Conservation (phyloP, 192 early-diverging fungal species). For the Coemansia sp. region DNA sequence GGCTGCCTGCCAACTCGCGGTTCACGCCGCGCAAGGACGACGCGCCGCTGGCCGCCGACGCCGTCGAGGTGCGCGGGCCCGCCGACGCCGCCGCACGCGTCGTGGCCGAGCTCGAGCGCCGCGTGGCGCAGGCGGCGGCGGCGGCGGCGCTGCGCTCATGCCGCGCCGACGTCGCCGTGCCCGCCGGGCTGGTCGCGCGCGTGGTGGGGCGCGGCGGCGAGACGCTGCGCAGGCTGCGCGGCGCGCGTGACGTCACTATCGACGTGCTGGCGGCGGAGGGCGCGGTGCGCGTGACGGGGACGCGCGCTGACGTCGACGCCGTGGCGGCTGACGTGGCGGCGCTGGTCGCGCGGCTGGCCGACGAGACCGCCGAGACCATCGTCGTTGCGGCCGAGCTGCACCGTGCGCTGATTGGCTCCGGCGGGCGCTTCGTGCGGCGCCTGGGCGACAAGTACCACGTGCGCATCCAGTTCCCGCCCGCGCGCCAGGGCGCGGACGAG, state of each 20-base stretch:
- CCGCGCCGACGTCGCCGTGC: conserved; percentile 71
- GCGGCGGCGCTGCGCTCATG: conserved; percentile 73
- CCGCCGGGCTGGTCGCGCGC: conserved; percentile 66
- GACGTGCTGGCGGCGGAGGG: conserved; percentile 51
- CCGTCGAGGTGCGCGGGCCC: conserved; percentile 81
- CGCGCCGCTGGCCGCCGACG: conserved; percentile 60
- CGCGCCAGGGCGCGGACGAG: conserved; percentile 55
- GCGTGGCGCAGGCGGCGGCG: conserved; percentile 73
- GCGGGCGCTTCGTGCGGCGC: conserved; percentile 71
- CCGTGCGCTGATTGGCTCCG: conserved; percentile 70
- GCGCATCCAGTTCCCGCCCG: conserved; percentile 67
- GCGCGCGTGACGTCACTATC: conserved; percentile 74
- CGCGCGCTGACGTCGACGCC: conserved; percentile 72
- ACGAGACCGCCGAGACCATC: conserved; percentile 63
- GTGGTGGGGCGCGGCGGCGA: conserved; percentile 93
- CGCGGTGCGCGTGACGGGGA: conserved; percentile 75
- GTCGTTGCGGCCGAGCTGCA: conserved; percentile 67
- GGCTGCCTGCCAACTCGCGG: conserved; percentile 48
- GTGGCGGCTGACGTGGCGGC: conserved; percentile 72
- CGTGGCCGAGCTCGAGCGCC: conserved; percentile 65
- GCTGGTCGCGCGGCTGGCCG: conserved; percentile 68
- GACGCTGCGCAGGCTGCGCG: conserved; percentile 77
- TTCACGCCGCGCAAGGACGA: conserved; percentile 51
- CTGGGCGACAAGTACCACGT: conserved; percentile 80
- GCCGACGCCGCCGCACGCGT: conserved; percentile 76